Base-by-base conservation (phyloP, 1,139 yeast species). In the Zygoascus hellenicus region DNA sequence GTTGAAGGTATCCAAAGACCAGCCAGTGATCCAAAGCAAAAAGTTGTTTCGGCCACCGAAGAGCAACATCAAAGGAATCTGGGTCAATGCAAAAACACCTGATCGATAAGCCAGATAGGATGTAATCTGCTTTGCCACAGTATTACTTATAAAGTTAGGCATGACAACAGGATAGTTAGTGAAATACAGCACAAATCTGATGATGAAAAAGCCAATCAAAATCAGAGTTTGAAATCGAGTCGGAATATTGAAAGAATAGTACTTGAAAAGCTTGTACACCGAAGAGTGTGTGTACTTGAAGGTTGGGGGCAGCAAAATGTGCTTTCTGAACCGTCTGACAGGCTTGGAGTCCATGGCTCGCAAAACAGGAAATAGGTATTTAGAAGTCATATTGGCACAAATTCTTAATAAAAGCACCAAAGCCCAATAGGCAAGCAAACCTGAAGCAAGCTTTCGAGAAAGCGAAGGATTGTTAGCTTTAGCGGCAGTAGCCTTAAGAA, bases 11-110 rank as follows among this genome's bases (percentile, higher is more conserved):
- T 80, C 68, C 55, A 75, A 75, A 19, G 77, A 70, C 83, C 88
- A 81, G 38, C 88, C 85, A 2, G 88, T 80, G 38, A 80, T 43
- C 71, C 76, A 73, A 54, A 78, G 77, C 57, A 84, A 63, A 45
- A 83, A 65, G 60, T 83, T 84, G 62, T 84, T 84, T 67, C 87
- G 70, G 14, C 85, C 84, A 9, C 81, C 79, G 60, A 81, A 79
- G 39, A 81, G 62, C 16, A 79, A 66, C 39, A 77, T 58, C 6
- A 75, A 49, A 5, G 88, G 87, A 47, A 77, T 63, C 49, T 75
- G 67, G 47, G 72, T 71, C 43, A 73, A 59, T 4, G 75, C 68
- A 49, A 78, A 58, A 15, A 76, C 62, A 22, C 83, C 87, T 1
- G 82, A 63, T 62, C 94, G 71, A 58, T 79, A 83, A 39, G 81